Evolutionary conservation across 306 rosid genomes (phyloP).

Genomic region (Dalbergia oliveri): DNA sequence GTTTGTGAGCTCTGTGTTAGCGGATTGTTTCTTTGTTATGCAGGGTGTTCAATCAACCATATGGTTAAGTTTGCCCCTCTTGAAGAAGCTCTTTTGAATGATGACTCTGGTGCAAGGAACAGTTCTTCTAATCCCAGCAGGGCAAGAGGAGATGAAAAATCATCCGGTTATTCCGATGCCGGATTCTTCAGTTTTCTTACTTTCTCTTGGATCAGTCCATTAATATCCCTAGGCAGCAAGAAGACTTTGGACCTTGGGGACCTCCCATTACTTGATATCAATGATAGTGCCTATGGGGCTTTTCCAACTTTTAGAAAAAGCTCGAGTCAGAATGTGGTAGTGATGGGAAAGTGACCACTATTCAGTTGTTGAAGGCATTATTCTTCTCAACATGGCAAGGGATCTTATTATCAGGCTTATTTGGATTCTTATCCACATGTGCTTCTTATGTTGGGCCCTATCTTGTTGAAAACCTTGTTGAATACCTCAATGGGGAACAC

Average conservation of each 20-base stretch:
- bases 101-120: slow-evolving; percentile 41
- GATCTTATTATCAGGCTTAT: slow-evolving; percentile 56
- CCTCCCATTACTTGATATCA: slow-evolving; percentile 66
- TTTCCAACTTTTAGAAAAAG: slow-evolving; percentile 60
- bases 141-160: slow-evolving; percentile 47
- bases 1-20: slow-evolving; percentile 60
- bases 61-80: slow-evolving; percentile 53
- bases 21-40: slow-evolving; percentile 60
- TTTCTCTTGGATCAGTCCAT: slow-evolving; percentile 79
- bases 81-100: slow-evolving; percentile 77
- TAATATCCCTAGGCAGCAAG: slow-evolving; percentile 66
- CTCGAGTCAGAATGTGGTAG: slow-evolving; percentile 61
- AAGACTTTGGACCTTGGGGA: slow-evolving; percentile 80
- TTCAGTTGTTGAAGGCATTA: slow-evolving; percentile 62
- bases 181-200: slow-evolving; percentile 75
- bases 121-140: slow-evolving; percentile 43
- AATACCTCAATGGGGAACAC: slow-evolving; percentile 69
- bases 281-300: slow-evolving; percentile 61
- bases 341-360: slow-evolving; percentile 54
- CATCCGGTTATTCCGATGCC: slow-evolving; percentile 63
- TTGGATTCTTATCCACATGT: slow-evolving; percentile 49
- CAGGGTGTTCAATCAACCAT: slow-evolving; percentile 49
- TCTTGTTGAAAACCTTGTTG: slow-evolving; percentile 75
- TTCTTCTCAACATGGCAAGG: slow-evolving; percentile 67
- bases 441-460: slow-evolving; percentile 89